These are phyloP conservation scores for Penium margaritaceum DNA, from an alignment of 139 green algal genomes.

Conservation along the genomic window DNA sequence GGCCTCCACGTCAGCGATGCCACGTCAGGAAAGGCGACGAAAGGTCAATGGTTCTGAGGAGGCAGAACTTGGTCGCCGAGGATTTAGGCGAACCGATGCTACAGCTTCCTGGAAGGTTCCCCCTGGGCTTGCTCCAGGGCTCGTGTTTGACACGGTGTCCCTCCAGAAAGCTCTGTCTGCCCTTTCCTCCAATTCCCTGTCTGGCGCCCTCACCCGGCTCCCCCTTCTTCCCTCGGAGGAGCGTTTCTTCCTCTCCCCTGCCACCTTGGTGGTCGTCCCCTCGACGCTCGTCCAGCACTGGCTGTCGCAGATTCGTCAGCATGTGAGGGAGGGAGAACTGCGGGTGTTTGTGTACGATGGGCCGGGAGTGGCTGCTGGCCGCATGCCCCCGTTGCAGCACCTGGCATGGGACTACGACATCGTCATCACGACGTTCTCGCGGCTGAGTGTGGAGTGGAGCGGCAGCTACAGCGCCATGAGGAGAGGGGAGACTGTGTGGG, in stretches of 20 bases:
- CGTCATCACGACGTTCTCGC: conserved; percentile 61
- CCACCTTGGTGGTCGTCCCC: conserved; percentile 88
- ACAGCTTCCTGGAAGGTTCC: too few relatives aligned
- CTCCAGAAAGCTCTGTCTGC: too few relatives aligned
- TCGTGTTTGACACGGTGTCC: too few relatives aligned
- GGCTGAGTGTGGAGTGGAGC: conserved; percentile 58
- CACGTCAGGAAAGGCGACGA: too few relatives aligned
- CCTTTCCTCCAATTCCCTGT: too few relatives aligned
- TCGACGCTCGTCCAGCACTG: conserved; percentile 77
- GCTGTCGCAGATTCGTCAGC: conserved; percentile 61
- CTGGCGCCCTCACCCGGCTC: too few relatives aligned
- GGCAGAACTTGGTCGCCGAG: too few relatives aligned
- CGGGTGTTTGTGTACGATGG: conserved; percentile 54
- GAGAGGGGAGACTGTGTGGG: background rate
- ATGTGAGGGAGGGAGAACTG: conserved; percentile 51
- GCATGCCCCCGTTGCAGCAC: conserved; percentile 50
- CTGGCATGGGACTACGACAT: conserved; percentile 77
- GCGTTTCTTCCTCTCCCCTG: conserved; percentile 67
- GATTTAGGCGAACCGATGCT: too few relatives aligned
- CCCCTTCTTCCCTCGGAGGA: too few relatives aligned
- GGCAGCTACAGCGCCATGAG: background rate
- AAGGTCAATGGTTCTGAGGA: too few relatives aligned
- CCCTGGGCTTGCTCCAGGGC: too few relatives aligned
- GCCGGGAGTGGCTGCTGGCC: conserved; percentile 20
- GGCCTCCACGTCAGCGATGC: too few relatives aligned